Base-by-base conservation (phyloP, 495 filamentous ascomycete species). In the Neurospora sp. region DNA sequence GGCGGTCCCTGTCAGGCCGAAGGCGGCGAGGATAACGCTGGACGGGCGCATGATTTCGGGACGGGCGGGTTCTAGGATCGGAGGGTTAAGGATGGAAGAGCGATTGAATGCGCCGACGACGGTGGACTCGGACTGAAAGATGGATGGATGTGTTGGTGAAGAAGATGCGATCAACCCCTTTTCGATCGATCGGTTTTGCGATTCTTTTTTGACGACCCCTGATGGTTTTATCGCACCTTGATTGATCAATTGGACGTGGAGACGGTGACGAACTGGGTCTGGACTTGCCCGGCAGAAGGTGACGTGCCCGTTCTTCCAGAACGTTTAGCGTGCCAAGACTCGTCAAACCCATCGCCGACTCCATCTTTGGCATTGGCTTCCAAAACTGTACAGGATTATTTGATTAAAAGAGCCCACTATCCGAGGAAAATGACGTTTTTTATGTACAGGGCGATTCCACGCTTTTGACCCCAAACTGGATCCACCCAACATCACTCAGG, bases 21-120 rank as follows among this genome's bases (percentile, higher is more conserved):
- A 7, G 53, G 53, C 72, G 16, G 76, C 61, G 42, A 81, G 40
- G 73, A 77, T n/a, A 9, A 77, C 12, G 45, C 35, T 40, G 14
- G 74, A 72, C 20, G 75, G 22, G 39, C 75, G 80, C 80, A 81
- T 81, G 22, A 12, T 45, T 39, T 31, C 68, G 27, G 53, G 53
- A 35, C 14, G 53, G 53, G 5, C 27, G 27, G 53, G 14, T 35
- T 65, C 3, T 12, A 35, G 53, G 53, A 14, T 65, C 53, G 53
- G 53, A 65, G 27, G 53, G 18, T 65, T 65, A 16, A 1, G 53
- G 53, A 65, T 27, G 27, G 14, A 35, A 8, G 7, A 0, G 6
- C 27, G 53, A 35, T 18, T 65, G 53, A 65, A 31, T 65, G 53
- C 53, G 53, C 27, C 53, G 53, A 65, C 48, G 9, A 59, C 20